Base-by-base conservation (phyloP, 192 early-diverging fungal genomes). In the Backusella australiensis region DNA sequence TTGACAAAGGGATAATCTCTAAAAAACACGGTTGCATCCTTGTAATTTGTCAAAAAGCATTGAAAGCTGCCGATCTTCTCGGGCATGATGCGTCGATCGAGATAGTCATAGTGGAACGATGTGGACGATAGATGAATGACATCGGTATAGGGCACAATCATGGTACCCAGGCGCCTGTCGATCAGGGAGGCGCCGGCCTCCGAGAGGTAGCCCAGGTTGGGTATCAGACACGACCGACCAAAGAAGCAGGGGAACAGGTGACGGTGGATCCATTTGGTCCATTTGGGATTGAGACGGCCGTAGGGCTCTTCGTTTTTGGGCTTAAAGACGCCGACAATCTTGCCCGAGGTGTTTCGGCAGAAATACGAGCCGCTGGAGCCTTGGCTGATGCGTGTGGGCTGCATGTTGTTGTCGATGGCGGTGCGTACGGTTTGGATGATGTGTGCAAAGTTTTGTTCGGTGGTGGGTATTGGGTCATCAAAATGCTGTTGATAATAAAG, bases 321-420 rank as follows among this genome's bases (percentile, higher is more conserved):
- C 76, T 97, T 97, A 81, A 96, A 97, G 0, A 97, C 95, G 6
- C 93, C 95, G 4, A 97, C 91, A 72, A 93, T 93, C 67, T 90
- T 89, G 15, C 90, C 90, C 1, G 89, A 81, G n/a, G 80, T 73
- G 79, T 96, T 91, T 32, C 88, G 83, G 81, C 94, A 95, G 81
- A 97, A 97, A 73, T 97, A 97, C 1, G 92, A 94, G n/a, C 96
- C 96, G 12, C 93, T 94, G 3, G 94, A 95, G 8, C 96, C 96
- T 67, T 90, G 90, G 4, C 80, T 81, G 42, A 92, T 93, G 34
- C 89, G 84, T 0, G 79, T 69, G 0, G 89, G 87, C 44, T 87
- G 85, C 23, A 86, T 84, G 8, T 78, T 79, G 3, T 76, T 63
- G 8, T 73, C 36, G 56, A 90, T 90, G 9, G 89, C 89, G 17